phyloP scores from a whole-genome alignment of 305 asterid species.

The Rubia occidens region DNA sequence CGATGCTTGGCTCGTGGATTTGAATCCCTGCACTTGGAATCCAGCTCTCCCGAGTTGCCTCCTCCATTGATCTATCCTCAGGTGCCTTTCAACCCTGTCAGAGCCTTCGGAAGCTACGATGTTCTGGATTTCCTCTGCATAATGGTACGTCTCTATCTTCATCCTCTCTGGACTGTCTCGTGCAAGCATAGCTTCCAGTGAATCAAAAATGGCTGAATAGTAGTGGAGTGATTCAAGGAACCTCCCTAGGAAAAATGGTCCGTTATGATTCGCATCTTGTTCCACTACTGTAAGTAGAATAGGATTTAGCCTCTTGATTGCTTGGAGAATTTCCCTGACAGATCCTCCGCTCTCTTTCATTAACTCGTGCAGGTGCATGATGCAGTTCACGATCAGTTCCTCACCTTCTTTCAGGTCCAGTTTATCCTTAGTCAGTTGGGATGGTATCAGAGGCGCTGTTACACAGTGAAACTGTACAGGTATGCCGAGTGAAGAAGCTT shows the following conservation, averaged over 20 bases:
- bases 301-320: conserved; percentile 42
- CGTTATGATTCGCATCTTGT: conserved; percentile 66
- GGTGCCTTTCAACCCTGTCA: conserved; percentile 49
- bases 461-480: conserved; percentile 27
- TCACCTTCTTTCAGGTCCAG: conserved; percentile 34
- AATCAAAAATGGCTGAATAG: conserved; percentile 56
- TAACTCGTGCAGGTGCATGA: conserved; percentile 45
- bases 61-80: conserved; percentile 62
- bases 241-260: conserved; percentile 55
- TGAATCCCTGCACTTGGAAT: conserved; percentile 35
- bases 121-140: conserved; percentile 43
- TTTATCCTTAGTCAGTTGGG: conserved; percentile 31
- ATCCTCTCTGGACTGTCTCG: conserved; percentile 29
- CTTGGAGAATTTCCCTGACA: conserved; percentile 38
- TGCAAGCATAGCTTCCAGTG: conserved; percentile 40
- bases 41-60: conserved; percentile 54
- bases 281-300: conserved; percentile 41
- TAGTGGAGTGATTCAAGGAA: conserved; percentile 56
- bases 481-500: conserved; percentile 32
- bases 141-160: conserved; percentile 40
- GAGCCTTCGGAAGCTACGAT: conserved; percentile 51
- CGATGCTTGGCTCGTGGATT: conserved; percentile 30
- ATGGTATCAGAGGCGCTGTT: conserved; percentile 21
- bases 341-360: conserved; percentile 54
- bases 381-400: conserved; percentile 36